Evolutionary conservation across 2,329 filamentous ascomycete genomes (phyloP).

Genomic region (Fusarium chuoi): DNA sequence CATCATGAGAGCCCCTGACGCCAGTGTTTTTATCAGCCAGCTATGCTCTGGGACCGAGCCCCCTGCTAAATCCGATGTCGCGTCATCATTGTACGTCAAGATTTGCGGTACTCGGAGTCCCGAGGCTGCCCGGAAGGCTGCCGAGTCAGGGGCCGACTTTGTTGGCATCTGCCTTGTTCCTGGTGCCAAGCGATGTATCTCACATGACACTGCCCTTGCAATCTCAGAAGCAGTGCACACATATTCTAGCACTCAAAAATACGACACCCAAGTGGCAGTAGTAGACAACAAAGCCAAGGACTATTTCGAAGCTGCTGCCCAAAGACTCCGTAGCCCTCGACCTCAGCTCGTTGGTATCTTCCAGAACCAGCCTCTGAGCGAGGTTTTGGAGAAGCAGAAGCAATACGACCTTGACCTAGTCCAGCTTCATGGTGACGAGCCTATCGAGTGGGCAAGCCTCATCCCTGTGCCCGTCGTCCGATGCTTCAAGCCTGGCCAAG

Average conservation of each 20-base stretch:
- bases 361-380: slow-evolving; percentile 85
- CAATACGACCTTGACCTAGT: slow-evolving; percentile 85
- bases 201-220: slow-evolving; percentile 78
- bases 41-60: slow-evolving; percentile 73
- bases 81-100: slow-evolving; percentile 77
- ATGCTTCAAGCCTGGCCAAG: slow-evolving; percentile 80
- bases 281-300: slow-evolving; percentile 61
- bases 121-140: slow-evolving; percentile 82
- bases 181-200: slow-evolving; percentile 81
- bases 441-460: slow-evolving; percentile 87
- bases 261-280: slow-evolving; percentile 43
- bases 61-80: slow-evolving; percentile 47
- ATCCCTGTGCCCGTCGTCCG: slow-evolving; percentile 93
- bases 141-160: slow-evolving; percentile 88
- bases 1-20: slow-evolving; percentile 90
- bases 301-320: slow-evolving; percentile 73
- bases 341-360: slow-evolving; percentile 94
- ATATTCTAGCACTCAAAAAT: slow-evolving; percentile 63
- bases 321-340: slow-evolving; percentile 63
- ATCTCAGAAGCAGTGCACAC: slow-evolving; percentile 84
- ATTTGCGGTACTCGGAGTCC: slow-evolving; percentile 91
- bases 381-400: slow-evolving; percentile 82
- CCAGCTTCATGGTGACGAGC: slow-evolving; percentile 92
- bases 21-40: slow-evolving; percentile 82
- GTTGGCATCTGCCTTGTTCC: slow-evolving; percentile 93